Evolutionary conservation across 176 grass and related monocot genomes (phyloP).

Genomic region (Zizania latifolia): DNA sequence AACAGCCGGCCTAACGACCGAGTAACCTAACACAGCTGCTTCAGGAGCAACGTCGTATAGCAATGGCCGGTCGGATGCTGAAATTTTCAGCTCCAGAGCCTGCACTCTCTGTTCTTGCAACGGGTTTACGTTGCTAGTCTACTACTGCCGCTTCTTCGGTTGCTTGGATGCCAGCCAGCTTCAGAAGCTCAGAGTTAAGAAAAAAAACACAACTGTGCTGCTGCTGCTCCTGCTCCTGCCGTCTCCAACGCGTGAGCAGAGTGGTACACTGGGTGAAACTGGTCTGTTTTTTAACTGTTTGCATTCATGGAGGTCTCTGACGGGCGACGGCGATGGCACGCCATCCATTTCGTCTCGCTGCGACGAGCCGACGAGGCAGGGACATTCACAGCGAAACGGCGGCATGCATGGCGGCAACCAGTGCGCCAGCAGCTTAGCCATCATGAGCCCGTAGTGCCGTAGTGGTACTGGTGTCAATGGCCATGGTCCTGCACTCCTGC

Average conservation of each 20-base stretch:
- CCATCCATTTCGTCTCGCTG: constrained; percentile 9
- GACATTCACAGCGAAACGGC: constrained; percentile 5
- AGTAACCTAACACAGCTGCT: too few species aligned
- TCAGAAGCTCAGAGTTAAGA: too few species aligned
- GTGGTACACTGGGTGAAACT: neutral
- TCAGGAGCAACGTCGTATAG: too few species aligned
- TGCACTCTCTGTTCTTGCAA: neutral
- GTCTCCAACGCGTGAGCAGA: too few species aligned
- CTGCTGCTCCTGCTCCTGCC: too few species aligned
- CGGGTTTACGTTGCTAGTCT: too few species aligned
- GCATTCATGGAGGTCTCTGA: neutral
- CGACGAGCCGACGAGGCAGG: neutral
- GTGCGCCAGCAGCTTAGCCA: neutral
- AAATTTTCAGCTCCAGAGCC: neutral
- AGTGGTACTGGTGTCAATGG: too few species aligned
- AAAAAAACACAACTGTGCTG: too few species aligned
- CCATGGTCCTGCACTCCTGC: neutral
- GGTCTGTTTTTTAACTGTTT: neutral
- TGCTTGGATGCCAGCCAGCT: too few species aligned
- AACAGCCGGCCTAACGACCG: too few species aligned
- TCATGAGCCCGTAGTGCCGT: too few species aligned
- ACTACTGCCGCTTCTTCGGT: too few species aligned
- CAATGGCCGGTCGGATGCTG: neutral
- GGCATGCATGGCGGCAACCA: neutral
- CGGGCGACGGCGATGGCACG: neutral